Evolutionary conservation across 2,329 filamentous ascomycete genomes (phyloP), one percentile per base, ranked within the genome.

Genomic region (Phyllosticta capitalensis): DNA sequence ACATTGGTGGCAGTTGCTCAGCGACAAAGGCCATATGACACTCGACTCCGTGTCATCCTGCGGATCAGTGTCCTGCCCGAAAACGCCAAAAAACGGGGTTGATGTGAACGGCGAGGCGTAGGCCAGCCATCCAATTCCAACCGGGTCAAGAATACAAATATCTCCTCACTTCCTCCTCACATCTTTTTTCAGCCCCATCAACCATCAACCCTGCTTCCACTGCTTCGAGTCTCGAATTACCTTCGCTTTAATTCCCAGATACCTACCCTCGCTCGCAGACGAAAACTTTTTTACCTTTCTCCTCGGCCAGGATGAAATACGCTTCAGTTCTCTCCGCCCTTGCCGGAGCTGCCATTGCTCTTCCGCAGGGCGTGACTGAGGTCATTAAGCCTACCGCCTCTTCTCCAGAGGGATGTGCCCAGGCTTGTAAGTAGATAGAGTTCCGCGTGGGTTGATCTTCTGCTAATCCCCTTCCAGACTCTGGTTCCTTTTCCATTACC

Each of bases 401-500:
- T 2, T 70, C 80, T 1, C 83, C 84, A 1, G 66, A 72, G 1
- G 81, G 80, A 61, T 89, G 85, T 75, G 67, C 71, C 53, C 63
- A 72, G 10, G 77, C 69, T 58, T 79, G 58, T 60, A 30, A 19
- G 58, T 54, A 3, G 20, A 2, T n/a, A 4, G 9, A 19, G 20
- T 5, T 6, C 24, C n/a, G 4, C 7, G 3, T n/a, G 14, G 14
- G 38, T 5, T n/a, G 17, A 17, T 1, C n/a, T n/a, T 45, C 38
- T 45, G 24, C 38, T 45, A n/a, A 45, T 45, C n/a, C 3, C 7
- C 14, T 17, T n/a, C 9, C 14, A 60, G 58, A 78, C 66, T 66
- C 75, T 14, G 82, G 82, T 54, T 73, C 73, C 33, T 88, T 89
- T 65, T 76, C 83, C 68, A 79, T 88, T 63, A 79, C 81, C 54